phyloP scores from a whole-genome alignment of 2,329 filamentous ascomycete genomes.

The Trichoderma polysporum region DNA sequence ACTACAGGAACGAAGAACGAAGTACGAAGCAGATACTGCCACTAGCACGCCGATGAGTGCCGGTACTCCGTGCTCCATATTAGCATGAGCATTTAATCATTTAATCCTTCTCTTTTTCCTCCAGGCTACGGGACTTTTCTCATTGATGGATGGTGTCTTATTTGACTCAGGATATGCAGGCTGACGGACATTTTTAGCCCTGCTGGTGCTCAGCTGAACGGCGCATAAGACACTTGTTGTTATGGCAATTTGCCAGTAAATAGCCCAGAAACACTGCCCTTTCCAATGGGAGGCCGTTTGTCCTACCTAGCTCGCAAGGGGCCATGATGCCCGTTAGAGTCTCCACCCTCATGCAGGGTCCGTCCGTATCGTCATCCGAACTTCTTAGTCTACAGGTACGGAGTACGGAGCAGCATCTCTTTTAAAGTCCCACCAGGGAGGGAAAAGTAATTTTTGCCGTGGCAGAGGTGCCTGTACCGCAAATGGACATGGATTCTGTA shows the following conservation, averaged over 20 bases:
- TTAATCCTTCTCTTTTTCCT: background rate
- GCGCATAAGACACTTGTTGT: slow-evolving; percentile 9
- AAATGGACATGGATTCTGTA: background rate
- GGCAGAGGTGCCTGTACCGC: background rate
- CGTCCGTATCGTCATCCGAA: background rate
- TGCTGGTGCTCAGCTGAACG: slow-evolving; percentile 8
- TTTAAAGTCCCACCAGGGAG: background rate
- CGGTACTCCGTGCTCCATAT: background rate
- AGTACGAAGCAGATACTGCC: too few relatives aligned
- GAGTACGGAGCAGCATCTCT: background rate
- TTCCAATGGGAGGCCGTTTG: slow-evolving; percentile 8
- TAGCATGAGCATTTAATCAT: background rate
- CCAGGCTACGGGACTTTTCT: background rate
- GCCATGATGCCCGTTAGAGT: background rate
- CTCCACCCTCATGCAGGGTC: slow-evolving; percentile 8
- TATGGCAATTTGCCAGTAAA: slow-evolving; percentile 5
- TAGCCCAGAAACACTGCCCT: slow-evolving; percentile 4
- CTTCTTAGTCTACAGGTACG: background rate
- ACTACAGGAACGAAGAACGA: too few relatives aligned
- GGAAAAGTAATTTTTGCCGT: background rate
- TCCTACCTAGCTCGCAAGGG: background rate
- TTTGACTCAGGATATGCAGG: slow-evolving; percentile 3
- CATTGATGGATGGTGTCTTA: background rate
- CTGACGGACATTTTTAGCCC: slow-evolving; percentile 9
- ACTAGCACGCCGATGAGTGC: too few relatives aligned